Conservation (phyloP, 129 eudicot species). For the Lonicera japonica region DNA sequence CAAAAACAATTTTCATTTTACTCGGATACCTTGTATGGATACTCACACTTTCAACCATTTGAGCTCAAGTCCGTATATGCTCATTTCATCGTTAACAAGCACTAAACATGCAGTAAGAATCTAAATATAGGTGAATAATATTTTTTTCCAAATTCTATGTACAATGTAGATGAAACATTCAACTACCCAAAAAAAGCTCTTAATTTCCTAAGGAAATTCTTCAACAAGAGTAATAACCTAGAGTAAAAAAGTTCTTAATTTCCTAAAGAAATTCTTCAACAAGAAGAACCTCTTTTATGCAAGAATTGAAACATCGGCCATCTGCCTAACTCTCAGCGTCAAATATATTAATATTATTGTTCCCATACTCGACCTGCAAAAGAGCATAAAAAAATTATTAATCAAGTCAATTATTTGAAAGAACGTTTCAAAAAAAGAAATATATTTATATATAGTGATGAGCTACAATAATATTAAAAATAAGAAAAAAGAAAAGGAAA, state of each 20-base stretch:
- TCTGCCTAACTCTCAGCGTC: constrained; percentile 69
- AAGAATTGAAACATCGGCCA: constrained; percentile 32
- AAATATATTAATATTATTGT: constrained; percentile 66
- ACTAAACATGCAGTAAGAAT: no score
- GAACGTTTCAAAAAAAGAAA: neutral
- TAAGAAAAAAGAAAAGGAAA: neutral
- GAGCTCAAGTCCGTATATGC: no score
- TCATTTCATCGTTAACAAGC: no score
- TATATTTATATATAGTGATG: neutral
- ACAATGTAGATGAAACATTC: neutral
- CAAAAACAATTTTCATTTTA: no score
- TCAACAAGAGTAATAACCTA: neutral
- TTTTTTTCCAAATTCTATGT: neutral
- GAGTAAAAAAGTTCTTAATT: neutral
- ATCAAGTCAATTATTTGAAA: neutral
- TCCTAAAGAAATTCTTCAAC: neutral
- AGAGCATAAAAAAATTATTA: neutral
- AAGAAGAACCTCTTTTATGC: no score
- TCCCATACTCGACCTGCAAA: constrained; percentile 83
- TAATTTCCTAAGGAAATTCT: neutral
- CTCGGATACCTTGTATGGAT: no score
- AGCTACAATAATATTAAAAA: no score
- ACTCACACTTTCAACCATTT: no score
- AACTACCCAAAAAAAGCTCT: neutral
- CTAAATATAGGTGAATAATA: neutral